Base-by-base conservation (phyloP, 805 yeast genomes). In the Pichia cephalocereana region DNA sequence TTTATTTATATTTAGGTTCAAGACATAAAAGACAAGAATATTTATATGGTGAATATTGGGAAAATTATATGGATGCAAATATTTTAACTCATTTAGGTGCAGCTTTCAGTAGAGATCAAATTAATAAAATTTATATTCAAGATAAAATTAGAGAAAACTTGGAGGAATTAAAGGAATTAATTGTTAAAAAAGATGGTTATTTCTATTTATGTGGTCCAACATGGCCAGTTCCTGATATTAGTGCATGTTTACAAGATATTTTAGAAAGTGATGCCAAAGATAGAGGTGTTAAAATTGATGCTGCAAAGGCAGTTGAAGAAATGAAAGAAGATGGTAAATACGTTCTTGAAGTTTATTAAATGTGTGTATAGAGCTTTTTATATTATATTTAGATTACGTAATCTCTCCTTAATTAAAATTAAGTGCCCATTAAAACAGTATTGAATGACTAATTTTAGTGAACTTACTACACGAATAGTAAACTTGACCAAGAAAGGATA, bases 151-250 rank as follows among this genome's bases (percentile, higher is more conserved):
- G 89, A 61, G 87, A 88, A 64, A 77, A 80, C 50, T 69, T 87
- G 60, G 75, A 72, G 46, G 83, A 79, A 41, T 75, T 91, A 66
- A 84, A 85, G 43, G 86, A 80, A 40, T 90, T 96, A 45, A 79
- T 91, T 67, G 83, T 82, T 41, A 70, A 72, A 54, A 76, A 89
- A 69, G 71, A 82, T 49, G 98, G 98, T 49, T 82, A 89, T 27
- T 91, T 91, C 78, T 91, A 91, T 71, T 75, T 91, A 64, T 91
- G 98, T 80, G 98, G 98, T 53, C 98, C 98, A 40, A 91, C 97
- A 2, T 91, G 98, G 98, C 98, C 98, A 34, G 97, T 91, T 61
- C 96, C 98, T 11, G 96, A 90, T 65, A 86, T 91, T 59, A 86
- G 96, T 46, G 84, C 83, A 41, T 95, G 96, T 59, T 72, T 91